A percentile compares a stretch with the other conserved stretches of the same genome.
These are phyloP conservation scores for Talaromyces sp. DNA, from an alignment of 2,329 filamentous ascomycete genomes.

Conservation along the genomic window DNA sequence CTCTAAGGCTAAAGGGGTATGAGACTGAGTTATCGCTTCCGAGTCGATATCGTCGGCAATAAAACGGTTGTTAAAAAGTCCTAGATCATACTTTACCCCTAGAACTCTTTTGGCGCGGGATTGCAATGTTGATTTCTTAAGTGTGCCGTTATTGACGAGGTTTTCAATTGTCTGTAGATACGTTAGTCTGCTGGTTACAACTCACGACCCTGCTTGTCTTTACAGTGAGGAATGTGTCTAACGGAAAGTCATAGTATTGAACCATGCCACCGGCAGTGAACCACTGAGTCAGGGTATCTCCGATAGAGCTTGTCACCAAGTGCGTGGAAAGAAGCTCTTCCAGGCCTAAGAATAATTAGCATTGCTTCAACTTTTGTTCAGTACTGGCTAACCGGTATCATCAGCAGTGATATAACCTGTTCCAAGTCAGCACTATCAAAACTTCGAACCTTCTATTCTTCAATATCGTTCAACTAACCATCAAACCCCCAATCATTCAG, in stretches of 20 bases:
- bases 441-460: neutral
- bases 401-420: neutral
- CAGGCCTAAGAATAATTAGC: neutral
- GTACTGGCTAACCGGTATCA: neutral
- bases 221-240: constrained; percentile 33
- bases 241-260: constrained; percentile 42
- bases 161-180: constrained; percentile 22
- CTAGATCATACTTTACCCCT: constrained; percentile 41
- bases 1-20: constrained; percentile 35
- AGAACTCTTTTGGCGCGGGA: constrained; percentile 34
- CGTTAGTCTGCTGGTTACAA: neutral
- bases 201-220: neutral
- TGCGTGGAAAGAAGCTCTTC: neutral
- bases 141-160: constrained; percentile 31
- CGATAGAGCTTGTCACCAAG: constrained; percentile 31
- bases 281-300: constrained; percentile 40
- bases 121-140: constrained; percentile 30
- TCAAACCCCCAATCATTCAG: neutral
- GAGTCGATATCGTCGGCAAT: constrained; percentile 31
- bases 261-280: constrained; percentile 43
- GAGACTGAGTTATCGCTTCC: constrained; percentile 26
- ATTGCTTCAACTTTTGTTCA: neutral
- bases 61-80: constrained; percentile 36
- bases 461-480: neutral
- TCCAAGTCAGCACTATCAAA: neutral